These are phyloP conservation scores for Litchi chinensis DNA, from an alignment of 345 rosid species.

Conservation along the genomic window DNA sequence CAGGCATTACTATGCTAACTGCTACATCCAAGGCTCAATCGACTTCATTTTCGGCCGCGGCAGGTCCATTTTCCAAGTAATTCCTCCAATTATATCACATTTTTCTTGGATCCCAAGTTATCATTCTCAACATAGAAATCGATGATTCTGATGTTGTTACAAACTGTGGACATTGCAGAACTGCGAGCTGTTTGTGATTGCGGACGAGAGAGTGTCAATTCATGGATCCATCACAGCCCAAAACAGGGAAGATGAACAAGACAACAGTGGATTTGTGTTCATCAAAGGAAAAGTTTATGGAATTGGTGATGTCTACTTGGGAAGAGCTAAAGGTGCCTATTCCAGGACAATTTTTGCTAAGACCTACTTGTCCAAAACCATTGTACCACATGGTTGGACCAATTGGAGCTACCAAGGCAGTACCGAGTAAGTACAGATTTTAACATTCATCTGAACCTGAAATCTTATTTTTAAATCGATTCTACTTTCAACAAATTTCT, in stretches of 20 bases:
- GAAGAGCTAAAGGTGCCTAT: slow-evolving; percentile 79
- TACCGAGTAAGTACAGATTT: slow-evolving; percentile 50
- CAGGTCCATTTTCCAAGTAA: slow-evolving; percentile 68
- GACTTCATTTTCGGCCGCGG: slow-evolving; percentile 96
- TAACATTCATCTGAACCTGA: not conserved
- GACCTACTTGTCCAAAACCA: slow-evolving; percentile 69
- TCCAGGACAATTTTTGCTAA: slow-evolving; percentile 69
- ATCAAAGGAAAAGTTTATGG: slow-evolving; percentile 74
- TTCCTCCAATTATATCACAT: not conserved
- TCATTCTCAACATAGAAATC: too few relatives aligned
- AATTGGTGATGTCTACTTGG: slow-evolving; percentile 55
- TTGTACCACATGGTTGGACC: slow-evolving; percentile 78
- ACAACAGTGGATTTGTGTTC: slow-evolving; percentile 74
- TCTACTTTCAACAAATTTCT: too few relatives aligned
- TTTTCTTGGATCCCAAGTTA: not conserved
- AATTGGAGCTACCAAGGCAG: slow-evolving; percentile 74
- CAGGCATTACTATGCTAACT: slow-evolving; percentile 78
- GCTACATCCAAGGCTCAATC: slow-evolving; percentile 91
- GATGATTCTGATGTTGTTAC: not conserved
- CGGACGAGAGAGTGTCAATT: slow-evolving; percentile 69
- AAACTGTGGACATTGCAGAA: slow-evolving; percentile 39
- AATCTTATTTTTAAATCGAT: too few relatives aligned
- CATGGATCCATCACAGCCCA: slow-evolving; percentile 87
- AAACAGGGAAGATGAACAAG: slow-evolving; percentile 47
- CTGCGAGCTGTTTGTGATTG: slow-evolving; percentile 78